Conservation (phyloP, 83 land plant genomes). For the Picea abies region DNA sequence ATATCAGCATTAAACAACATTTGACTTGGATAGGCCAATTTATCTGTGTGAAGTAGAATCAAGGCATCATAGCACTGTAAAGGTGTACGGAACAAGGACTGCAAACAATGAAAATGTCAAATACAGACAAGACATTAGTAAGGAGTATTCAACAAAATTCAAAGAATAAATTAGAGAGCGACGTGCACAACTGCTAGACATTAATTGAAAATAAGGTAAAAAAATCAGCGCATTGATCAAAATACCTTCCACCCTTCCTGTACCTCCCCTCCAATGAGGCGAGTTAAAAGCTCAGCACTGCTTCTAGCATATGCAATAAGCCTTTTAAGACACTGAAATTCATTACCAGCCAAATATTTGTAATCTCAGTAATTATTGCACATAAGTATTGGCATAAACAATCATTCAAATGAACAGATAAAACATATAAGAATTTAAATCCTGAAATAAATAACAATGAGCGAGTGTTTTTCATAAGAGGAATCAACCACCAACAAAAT, state of each 20-base stretch:
- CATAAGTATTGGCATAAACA: neutral
- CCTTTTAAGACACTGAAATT: conserved; percentile 64
- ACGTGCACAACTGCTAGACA: neutral
- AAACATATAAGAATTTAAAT: neutral
- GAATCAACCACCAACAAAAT: neutral
- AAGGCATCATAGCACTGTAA: conserved; percentile 78
- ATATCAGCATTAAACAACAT: conserved; percentile 75
- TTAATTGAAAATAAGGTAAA: neutral
- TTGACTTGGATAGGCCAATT: conserved; percentile 63
- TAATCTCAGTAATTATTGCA: neutral
- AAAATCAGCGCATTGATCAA: neutral
- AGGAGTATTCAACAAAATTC: neutral
- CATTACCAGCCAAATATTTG: neutral
- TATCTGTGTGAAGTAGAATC: conserved; percentile 66
- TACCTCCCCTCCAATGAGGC: conserved; percentile 42
- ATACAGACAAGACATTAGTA: conserved; percentile 5
- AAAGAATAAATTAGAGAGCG: neutral
- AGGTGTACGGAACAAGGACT: conserved; percentile 89
- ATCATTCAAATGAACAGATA: neutral
- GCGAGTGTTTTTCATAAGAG: neutral
- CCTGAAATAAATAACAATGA: neutral
- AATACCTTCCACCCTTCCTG: conserved; percentile 33
- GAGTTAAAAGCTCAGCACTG: too few species aligned
- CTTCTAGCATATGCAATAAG: conserved; percentile 83
- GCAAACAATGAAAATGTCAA: conserved; percentile 21